Conservation (phyloP, 1,139 yeast species). For the Casaregolazyma lundiana region DNA sequence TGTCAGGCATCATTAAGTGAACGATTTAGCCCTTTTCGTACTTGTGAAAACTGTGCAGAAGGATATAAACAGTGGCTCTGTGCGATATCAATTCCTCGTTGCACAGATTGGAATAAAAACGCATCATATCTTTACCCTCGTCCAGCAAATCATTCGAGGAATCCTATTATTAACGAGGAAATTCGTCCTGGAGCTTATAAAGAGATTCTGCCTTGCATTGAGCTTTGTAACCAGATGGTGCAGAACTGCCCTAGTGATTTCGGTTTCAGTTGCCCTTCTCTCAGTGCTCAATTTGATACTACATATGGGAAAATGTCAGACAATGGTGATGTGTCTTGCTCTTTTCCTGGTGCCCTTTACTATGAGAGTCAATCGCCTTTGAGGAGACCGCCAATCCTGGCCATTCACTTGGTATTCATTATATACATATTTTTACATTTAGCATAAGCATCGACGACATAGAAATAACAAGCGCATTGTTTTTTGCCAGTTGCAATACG, state of each 20-base stretch:
- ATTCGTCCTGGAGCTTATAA: conserved; percentile 65
- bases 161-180: conserved; percentile 48
- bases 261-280: conserved; percentile 66
- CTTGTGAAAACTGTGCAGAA: conserved; percentile 66
- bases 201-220: conserved; percentile 83
- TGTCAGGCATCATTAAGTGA: conserved; percentile 74
- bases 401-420: background rate
- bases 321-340: conserved; percentile 34
- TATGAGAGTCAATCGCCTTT: conserved; percentile 17
- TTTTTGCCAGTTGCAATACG: too few relatives aligned
- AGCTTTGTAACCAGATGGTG: conserved; percentile 72
- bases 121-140: conserved; percentile 48
- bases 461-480: background rate
- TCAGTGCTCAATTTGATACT: conserved; percentile 15
- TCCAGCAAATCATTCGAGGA: conserved; percentile 53
- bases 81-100: conserved; percentile 84
- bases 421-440: background rate
- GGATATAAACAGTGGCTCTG: conserved; percentile 89
- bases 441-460: background rate
- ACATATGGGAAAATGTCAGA: conserved; percentile 29
- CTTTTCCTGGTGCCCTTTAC: conserved; percentile 36
- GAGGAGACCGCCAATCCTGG: background rate
- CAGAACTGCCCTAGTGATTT: conserved; percentile 80
- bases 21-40: conserved; percentile 63
- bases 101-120: conserved; percentile 49